Evolutionary conservation across 1,284 basidiomycete genomes (phyloP).

Genomic region (Trametes versicolor): DNA sequence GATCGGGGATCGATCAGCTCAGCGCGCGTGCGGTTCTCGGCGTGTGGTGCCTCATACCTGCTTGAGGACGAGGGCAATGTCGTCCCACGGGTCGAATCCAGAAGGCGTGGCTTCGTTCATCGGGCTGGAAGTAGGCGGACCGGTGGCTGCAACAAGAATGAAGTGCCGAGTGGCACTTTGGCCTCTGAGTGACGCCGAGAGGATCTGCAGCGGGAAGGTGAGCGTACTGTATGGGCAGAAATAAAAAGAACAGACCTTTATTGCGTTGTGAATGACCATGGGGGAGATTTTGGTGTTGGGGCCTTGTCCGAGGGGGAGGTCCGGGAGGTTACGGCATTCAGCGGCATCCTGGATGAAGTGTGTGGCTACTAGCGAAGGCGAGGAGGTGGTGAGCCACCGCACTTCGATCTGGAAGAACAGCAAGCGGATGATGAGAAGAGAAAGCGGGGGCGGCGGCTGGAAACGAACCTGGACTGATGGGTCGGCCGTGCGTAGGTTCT

Average conservation of each 20-base stretch:
- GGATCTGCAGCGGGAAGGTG: conserved; percentile 44
- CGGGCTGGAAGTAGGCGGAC: conserved; percentile 24
- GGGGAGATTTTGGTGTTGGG: conserved; percentile 32
- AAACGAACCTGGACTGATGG: conserved; percentile 49
- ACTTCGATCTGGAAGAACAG: conserved; percentile 48
- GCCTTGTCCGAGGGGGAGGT: conserved; percentile 30
- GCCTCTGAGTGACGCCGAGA: conserved; percentile 49
- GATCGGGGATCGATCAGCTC: conserved; percentile 26
- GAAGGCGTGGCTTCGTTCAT: conserved; percentile 31
- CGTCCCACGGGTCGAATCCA: conserved; percentile 38
- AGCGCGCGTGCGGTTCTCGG: neutral
- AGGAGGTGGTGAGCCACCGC: conserved; percentile 50
- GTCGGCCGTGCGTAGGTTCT: conserved; percentile 50
- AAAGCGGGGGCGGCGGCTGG: conserved; percentile 9
- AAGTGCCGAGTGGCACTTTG: conserved; percentile 58
- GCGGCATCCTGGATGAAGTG: conserved; percentile 27
- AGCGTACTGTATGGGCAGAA: conserved; percentile 1
- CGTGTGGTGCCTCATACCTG: conserved; percentile 49
- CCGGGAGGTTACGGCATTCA: conserved; percentile 32
- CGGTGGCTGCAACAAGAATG: conserved; percentile 58
- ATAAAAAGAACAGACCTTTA: conserved; percentile 30
- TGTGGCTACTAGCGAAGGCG: conserved; percentile 29
- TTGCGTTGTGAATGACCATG: conserved; percentile 31
- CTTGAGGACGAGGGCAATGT: conserved; percentile 50
- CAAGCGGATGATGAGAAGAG: conserved; percentile 23